A percentile compares a stretch with the other conserved stretches of the same genome.
phyloP scores from a whole-genome alignment of 2,329 filamentous ascomycete species.

The Fusarium marasasianum region DNA sequence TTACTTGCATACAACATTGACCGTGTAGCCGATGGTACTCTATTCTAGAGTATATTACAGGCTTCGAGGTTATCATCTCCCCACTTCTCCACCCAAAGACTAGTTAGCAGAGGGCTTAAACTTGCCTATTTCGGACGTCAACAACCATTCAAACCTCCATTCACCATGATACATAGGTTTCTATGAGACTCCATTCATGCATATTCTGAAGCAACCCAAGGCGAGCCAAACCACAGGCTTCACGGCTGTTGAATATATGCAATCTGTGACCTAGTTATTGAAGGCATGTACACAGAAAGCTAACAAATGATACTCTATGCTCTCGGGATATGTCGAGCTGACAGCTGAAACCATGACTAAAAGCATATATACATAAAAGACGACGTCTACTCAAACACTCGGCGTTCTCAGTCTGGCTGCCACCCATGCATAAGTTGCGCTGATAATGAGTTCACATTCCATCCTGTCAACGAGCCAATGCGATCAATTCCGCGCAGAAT shows the following conservation, averaged over 20 bases:
- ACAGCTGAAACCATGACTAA: background rate
- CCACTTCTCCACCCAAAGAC: background rate
- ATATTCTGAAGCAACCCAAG: background rate
- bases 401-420: slow-evolving; percentile 36
- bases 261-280: background rate
- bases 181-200: background rate
- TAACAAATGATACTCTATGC: background rate
- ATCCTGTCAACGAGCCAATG: slow-evolving; percentile 54
- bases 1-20: background rate
- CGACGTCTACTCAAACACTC: background rate
- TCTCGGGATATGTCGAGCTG: background rate
- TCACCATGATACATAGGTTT: background rate
- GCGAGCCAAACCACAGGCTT: too few relatives aligned
- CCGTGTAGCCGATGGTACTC: background rate
- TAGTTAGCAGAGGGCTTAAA: background rate
- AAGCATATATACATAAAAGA: background rate
- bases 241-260: background rate
- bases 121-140: slow-evolving; percentile 3
- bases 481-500: slow-evolving; percentile 52
- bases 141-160: background rate
- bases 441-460: slow-evolving; percentile 45
- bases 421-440: slow-evolving; percentile 42
- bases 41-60: background rate
- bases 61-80: background rate
- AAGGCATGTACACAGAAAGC: too few relatives aligned